phyloP scores from a whole-genome alignment of 2,329 filamentous ascomycete genomes.

The Colletotrichum karsti region DNA sequence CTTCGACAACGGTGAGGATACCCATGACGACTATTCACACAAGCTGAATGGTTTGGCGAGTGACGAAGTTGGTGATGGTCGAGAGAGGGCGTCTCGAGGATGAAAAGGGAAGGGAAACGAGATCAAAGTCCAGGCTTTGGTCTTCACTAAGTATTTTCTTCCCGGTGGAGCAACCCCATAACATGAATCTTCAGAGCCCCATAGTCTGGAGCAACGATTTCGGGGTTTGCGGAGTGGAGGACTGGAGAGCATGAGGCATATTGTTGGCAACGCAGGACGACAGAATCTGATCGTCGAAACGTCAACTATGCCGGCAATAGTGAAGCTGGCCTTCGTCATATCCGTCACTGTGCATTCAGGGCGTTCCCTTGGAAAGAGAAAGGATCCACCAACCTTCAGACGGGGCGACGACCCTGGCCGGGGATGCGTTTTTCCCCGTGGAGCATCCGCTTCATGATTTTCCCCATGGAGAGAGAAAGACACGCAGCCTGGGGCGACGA shows the following conservation, averaged over 20 bases:
- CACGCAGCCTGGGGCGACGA: background rate
- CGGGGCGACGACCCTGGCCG: background rate
- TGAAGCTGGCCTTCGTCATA: background rate
- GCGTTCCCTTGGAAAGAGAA: background rate
- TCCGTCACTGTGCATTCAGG: background rate
- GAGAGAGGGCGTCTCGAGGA: background rate
- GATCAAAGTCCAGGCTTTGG: background rate
- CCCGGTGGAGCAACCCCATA: conserved; percentile 4
- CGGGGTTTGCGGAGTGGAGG: background rate
- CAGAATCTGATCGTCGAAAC: background rate
- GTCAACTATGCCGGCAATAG: background rate
- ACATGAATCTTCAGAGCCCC: background rate
- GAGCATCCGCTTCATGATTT: conserved; percentile 5
- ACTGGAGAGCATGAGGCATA: background rate
- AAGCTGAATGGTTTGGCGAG: background rate
- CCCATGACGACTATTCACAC: conserved; percentile 31
- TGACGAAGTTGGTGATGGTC: background rate
- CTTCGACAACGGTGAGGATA: conserved; percentile 43
- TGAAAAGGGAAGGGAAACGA: background rate
- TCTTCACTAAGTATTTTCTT: conserved; percentile 3
- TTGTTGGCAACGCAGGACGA: background rate
- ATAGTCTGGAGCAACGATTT: background rate
- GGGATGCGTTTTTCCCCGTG: conserved; percentile 16
- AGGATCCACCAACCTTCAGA: background rate
- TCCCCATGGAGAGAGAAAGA: conserved; percentile 1